Evolutionary conservation across 2,329 filamentous ascomycete genomes (phyloP), one percentile per base, ranked within the genome.

Genomic region (Penicillium sp.): DNA sequence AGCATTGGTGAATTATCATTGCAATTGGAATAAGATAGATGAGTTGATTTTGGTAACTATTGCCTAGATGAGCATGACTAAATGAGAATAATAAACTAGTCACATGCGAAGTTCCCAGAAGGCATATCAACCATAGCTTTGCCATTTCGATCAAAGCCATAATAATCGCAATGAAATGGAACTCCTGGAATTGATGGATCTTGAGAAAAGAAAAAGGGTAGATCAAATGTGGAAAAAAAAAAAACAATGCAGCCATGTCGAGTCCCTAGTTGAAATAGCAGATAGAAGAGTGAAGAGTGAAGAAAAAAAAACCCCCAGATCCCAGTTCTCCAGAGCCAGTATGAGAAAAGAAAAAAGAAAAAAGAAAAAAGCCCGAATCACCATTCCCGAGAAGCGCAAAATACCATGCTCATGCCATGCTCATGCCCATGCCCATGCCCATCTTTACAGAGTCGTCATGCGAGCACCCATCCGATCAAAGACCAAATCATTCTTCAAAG

Each of bases 391-490:
- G 15, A 24, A 19, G 8, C 13, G n/a, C 19, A 17, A 37, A 22
- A 13, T 38, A 8, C 35, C 24, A 7, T 17, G 15, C 22, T 30
- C 3, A 7, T 28, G n/a, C n/a, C 28, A 30, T 30, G 28, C 28
- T 30, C 28, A 30, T 8, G 28, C 28, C 8, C 28, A 8, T n/a
- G 28, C 28, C 33, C 22, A 17, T 13, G 22, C 33, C 28, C 15
- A 50, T 66, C 55, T 44, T 44, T 24, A 75, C 24, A 70, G 65
- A 6, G 72, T 55, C 24, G 70, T 70, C 56, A 81, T 72, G 56
- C 79, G 70, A 28, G 78, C 76, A 42, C 76, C 72, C 79, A 81
- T 81, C 8, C 76, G 72, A 53, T 81, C 79, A 58, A 80, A 79
- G 50, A 78, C 70, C 49, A 80, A 59, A 57, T 81, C 79, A 2